These are phyloP conservation scores for Alternaria infectoria DNA, from an alignment of 2,329 filamentous ascomycete genomes.

Conservation along the genomic window DNA sequence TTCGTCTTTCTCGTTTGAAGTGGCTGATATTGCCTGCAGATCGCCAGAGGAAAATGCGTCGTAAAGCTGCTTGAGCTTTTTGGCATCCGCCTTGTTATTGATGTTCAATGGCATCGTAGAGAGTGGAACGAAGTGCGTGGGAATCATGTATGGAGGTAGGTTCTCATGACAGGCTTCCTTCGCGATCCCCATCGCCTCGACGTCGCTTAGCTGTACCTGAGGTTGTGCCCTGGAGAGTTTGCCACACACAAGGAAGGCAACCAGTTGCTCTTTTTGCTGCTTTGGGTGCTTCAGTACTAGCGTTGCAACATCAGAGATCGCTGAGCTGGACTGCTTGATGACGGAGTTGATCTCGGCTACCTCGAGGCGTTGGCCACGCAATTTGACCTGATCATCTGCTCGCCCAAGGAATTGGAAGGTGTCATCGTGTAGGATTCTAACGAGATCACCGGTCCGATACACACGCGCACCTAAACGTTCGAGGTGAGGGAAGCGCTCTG, in stretches of 20 bases:
- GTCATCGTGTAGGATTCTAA: constrained; percentile 78
- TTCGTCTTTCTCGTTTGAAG: constrained; percentile 19
- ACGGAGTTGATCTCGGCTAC: constrained; percentile 90
- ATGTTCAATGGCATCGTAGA: constrained; percentile 77
- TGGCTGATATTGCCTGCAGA: constrained; percentile 61
- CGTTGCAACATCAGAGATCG: constrained; percentile 74
- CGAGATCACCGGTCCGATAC: constrained; percentile 89
- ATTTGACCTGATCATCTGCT: constrained; percentile 89
- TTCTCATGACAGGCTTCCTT: constrained; percentile 68
- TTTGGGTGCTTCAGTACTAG: constrained; percentile 74
- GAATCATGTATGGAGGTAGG: constrained; percentile 88
- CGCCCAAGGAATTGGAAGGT: constrained; percentile 88
- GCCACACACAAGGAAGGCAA: constrained; percentile 68
- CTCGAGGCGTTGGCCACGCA: constrained; percentile 87
- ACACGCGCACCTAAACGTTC: constrained; percentile 56
- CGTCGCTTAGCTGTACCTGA: constrained; percentile 27
- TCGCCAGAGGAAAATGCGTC: constrained; percentile 63
- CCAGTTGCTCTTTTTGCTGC: constrained; percentile 80
- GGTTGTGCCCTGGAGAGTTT: constrained; percentile 21
- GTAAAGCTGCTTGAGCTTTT: constrained; percentile 72
- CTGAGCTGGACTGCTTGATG: constrained; percentile 66
- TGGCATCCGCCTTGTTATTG: constrained; percentile 88
- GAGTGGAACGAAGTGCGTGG: constrained; percentile 78
- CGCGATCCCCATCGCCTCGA: constrained; percentile 21
- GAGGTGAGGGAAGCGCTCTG: constrained; percentile 75